Base-by-base conservation (phyloP, 495 filamentous ascomycete species). In the Neurospora sp. region DNA sequence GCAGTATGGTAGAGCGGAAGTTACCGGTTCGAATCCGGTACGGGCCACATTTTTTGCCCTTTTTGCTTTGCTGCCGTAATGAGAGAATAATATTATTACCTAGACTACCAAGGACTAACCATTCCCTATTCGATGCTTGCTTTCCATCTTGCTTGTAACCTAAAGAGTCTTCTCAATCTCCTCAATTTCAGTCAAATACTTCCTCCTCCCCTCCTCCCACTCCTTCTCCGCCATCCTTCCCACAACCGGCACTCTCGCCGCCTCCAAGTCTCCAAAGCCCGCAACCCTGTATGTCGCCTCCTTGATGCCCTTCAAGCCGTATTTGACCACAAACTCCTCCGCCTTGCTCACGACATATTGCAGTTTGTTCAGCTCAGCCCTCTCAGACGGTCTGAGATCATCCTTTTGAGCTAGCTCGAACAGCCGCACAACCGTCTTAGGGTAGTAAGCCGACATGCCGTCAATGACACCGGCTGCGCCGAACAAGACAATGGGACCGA, bases 391-490 rank as follows among this genome's bases (percentile, higher is more conserved):
- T 1, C 75, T 73, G 16, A 75, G 69, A 6, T 73, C 71, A 0
- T 74, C 82, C 71, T 81, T 81, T 8, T 79, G 77, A 16, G 82
- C 81, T 3, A 90, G 76, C 2, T 82, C 75, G 76, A 86, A 89
- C 2, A 92, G 77, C 27, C 82, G 76, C 14, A 90, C 87, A 0
- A 91, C 85, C 0, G 83, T 86, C 73, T 86, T 87, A 5, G 90
- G 90, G 78, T 87, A 91, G 79, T 89, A 85, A 0, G 85, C 88
- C 0, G 89, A 87, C 41, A 89, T 81, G 7, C 89, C 90, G 72
- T 91, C 90, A 70, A 92, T 91, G 1, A 88, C 87, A 16, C 89
- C 90, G 2, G 84, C 88, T 20, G 85, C 85, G 44, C 89, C 89
- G 9, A 91, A 81, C n/a, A 83, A 72, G 3, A 91, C 78, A 16